A percentile compares a stretch with the other conserved stretches of the same genome.
Evolutionary conservation across 495 filamentous ascomycete species (phyloP).

Genomic region (Podospora fimiseda): DNA sequence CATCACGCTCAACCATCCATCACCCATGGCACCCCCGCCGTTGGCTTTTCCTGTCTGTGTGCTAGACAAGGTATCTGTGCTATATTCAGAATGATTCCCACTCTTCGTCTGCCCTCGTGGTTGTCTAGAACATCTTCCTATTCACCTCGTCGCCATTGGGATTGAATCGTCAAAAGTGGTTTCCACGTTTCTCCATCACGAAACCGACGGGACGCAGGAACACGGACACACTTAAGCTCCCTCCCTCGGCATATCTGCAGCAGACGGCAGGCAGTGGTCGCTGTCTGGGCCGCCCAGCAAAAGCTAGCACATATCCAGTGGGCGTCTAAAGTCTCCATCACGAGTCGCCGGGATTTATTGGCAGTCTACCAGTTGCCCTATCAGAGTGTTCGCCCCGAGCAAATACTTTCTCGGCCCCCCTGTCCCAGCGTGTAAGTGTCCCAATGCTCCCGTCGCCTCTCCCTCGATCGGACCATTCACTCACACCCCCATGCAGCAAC

Average conservation of each 20-base stretch:
- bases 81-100: conserved; percentile 16
- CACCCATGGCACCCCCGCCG: conserved; percentile 1
- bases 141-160: conserved; percentile 10
- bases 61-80: background rate
- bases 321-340: conserved; percentile 33
- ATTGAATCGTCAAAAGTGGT: too few species aligned
- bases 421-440: conserved; percentile 21
- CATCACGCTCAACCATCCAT: conserved; percentile 9
- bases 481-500: conserved; percentile 35
- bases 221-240: conserved; percentile 9
- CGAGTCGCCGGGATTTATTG: conserved; percentile 30
- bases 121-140: background rate
- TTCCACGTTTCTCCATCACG: too few species aligned
- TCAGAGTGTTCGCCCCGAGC: conserved; percentile 20
- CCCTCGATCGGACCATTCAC: conserved; percentile 22
- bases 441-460: conserved; percentile 14
- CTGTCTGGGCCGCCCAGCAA: conserved; percentile 23
- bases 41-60: background rate
- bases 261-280: conserved; percentile 18
- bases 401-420: conserved; percentile 18
- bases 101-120: conserved; percentile 1
- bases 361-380: conserved; percentile 24
- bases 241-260: conserved; percentile 14
- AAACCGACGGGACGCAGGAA: conserved; percentile 17
- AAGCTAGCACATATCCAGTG: conserved; percentile 20